Evolutionary conservation across 2,329 filamentous ascomycete genomes (phyloP), one percentile per base, ranked within the genome.

Genomic region (Verticillium nonalfalfae): DNA sequence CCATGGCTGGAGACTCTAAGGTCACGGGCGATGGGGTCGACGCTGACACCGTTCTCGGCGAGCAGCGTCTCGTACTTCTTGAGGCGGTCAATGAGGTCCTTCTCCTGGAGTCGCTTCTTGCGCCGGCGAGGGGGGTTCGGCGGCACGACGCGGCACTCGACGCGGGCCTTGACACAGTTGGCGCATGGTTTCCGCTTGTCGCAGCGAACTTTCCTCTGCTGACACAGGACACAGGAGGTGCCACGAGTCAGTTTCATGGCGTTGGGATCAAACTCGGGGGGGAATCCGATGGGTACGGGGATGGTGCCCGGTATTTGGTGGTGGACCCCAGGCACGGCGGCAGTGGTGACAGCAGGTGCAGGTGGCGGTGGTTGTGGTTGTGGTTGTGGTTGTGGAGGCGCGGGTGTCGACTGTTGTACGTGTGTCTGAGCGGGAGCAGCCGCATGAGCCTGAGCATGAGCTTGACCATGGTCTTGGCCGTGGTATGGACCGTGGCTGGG

Each of bases 191-290:
- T 87, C 67, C 82, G 85, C 73, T 88, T 89, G 73, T 91, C 86
- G 73, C 90, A 92, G 63, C 87, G 87, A 52, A 92, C 83, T 72
- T 92, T 92, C 63, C 89, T 85, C 71, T 90, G 88, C 71, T 93
- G 89, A 70, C 90, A 94, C 21, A 87, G 79, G 14, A 91, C 81
- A 68, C 90, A 94, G 63, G 83, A 85, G 64, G 84, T 83, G 62
- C 83, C 83, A 58, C 84, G 78, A 45, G 83, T 85, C 66, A 86
- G 73, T 72, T 86, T 86, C 66, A 82, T 72, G 60, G 76, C 73
- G 45, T 78, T 76, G 59, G 76, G 69, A 63, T 83, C 81, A 63
- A 63, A 63, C 58, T 64, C 65, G 33, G 66, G 64, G 56, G 68
- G 66, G 14, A 58, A 34, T n/a, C 57, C 57, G 36, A 18, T 39